These are phyloP conservation scores for Hyaloscypha bicolor DNA, from an alignment of 495 filamentous ascomycete genomes.

Conservation along the genomic window DNA sequence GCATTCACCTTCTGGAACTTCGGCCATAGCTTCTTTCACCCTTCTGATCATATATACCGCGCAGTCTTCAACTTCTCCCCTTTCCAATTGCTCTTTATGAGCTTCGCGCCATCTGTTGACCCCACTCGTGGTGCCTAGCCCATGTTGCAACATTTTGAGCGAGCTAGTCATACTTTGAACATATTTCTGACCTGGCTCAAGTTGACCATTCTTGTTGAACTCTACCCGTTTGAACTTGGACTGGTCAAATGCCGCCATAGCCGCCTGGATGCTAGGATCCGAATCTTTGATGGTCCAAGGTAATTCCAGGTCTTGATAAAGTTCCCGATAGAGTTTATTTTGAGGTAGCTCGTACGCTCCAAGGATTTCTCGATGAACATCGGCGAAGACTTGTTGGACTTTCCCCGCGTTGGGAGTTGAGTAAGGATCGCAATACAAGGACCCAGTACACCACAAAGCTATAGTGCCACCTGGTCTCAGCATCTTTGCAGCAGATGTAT, in stretches of 20 bases:
- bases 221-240: constrained; percentile 32
- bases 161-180: neutral
- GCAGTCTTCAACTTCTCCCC: too few relatives aligned
- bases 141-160: constrained; percentile 11
- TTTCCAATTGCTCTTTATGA: too few relatives aligned
- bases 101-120: constrained; percentile 31
- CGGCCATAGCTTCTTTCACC: too few relatives aligned
- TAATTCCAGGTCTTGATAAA: constrained; percentile 34
- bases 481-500: constrained; percentile 53
- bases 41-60: too few relatives aligned
- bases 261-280: too few relatives aligned
- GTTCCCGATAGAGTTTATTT: constrained; percentile 36
- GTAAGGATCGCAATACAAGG: constrained; percentile 26
- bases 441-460: constrained; percentile 46
- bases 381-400: constrained; percentile 35
- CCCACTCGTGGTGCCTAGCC: constrained; percentile 21
- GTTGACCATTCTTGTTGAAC: constrained; percentile 20
- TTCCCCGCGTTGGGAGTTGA: constrained; percentile 36
- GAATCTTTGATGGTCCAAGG: neutral
- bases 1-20: too few relatives aligned
- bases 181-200: constrained; percentile 23
- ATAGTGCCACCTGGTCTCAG: constrained; percentile 58
- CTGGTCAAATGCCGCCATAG: constrained; percentile 44
- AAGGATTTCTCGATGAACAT: constrained; percentile 25
- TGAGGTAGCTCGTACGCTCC: constrained; percentile 38